Conservation (phyloP, 78 protist species). For the Dictyostelium firmibasis region DNA sequence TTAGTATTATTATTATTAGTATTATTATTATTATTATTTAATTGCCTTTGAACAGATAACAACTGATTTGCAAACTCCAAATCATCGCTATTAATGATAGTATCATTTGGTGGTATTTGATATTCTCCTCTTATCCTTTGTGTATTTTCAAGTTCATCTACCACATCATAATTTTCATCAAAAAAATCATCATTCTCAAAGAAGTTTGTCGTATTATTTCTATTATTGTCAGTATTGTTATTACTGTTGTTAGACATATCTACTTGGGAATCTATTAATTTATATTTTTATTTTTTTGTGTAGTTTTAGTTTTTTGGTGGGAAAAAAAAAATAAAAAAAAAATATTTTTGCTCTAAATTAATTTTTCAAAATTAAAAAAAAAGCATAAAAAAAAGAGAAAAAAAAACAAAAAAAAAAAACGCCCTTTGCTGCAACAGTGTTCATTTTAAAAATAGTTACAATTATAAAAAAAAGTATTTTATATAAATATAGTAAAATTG, state of each 20-base stretch:
- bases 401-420: background rate
- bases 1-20: background rate
- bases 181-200: background rate
- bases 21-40: background rate
- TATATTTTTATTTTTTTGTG: background rate
- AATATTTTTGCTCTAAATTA: background rate
- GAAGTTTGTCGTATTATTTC: background rate
- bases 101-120: background rate
- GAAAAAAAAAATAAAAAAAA: background rate
- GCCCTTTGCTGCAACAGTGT: too few relatives aligned
- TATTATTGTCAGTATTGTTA: too few relatives aligned
- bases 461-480: too few relatives aligned
- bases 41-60: background rate
- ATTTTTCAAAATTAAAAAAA: background rate
- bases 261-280: background rate
- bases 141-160: background rate
- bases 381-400: background rate
- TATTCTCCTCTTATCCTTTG: background rate
- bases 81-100: constrained; percentile 9
- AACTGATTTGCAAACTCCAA: constrained; percentile 28
- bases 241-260: background rate
- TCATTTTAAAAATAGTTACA: too few relatives aligned
- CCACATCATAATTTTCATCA: background rate
- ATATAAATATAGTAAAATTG: background rate
- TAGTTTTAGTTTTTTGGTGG: background rate